Conservation (phyloP, 2,329 filamentous ascomycete species). For the Phialophora expanda region DNA sequence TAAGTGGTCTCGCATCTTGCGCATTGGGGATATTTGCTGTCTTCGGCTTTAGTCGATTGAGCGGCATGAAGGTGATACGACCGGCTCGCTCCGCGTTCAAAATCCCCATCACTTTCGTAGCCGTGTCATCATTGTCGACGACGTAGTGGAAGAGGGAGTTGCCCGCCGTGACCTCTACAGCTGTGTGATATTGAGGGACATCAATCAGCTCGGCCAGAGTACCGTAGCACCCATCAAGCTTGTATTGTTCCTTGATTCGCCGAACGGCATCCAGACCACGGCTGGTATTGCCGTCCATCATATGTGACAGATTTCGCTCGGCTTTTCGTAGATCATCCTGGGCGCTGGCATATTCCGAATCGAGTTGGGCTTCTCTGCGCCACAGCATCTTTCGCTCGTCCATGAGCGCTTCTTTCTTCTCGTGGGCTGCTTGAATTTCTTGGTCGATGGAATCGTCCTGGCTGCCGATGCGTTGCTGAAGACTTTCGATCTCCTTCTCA, state of each 20-base stretch:
- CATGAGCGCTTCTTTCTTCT: slow-evolving; percentile 75
- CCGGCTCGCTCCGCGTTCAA: slow-evolving; percentile 81
- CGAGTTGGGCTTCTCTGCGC: slow-evolving; percentile 86
- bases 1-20: slow-evolving; percentile 83
- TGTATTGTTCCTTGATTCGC: slow-evolving; percentile 76
- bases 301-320: slow-evolving; percentile 76
- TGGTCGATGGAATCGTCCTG: slow-evolving; percentile 74
- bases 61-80: slow-evolving; percentile 90
- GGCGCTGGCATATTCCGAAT: slow-evolving; percentile 75
- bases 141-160: slow-evolving; percentile 94
- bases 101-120: slow-evolving; percentile 77
- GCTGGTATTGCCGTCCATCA: slow-evolving; percentile 88
- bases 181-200: slow-evolving; percentile 83
- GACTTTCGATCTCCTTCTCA: slow-evolving; percentile 71
- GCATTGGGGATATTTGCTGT: slow-evolving; percentile 79
- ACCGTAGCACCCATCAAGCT: slow-evolving; percentile 86
- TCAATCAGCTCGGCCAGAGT: slow-evolving; percentile 92
- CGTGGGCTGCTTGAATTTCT: slow-evolving; percentile 76
- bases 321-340: slow-evolving; percentile 77
- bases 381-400: slow-evolving; percentile 87
- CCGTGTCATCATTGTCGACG: slow-evolving; percentile 88
- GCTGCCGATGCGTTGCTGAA: slow-evolving; percentile 74
- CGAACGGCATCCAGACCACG: slow-evolving; percentile 86
- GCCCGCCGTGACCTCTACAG: slow-evolving; percentile 91
- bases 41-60: slow-evolving; percentile 77